These are phyloP conservation scores for Spinacia oleracea DNA, from an alignment of 179 eudicot genomes.

Conservation along the genomic window DNA sequence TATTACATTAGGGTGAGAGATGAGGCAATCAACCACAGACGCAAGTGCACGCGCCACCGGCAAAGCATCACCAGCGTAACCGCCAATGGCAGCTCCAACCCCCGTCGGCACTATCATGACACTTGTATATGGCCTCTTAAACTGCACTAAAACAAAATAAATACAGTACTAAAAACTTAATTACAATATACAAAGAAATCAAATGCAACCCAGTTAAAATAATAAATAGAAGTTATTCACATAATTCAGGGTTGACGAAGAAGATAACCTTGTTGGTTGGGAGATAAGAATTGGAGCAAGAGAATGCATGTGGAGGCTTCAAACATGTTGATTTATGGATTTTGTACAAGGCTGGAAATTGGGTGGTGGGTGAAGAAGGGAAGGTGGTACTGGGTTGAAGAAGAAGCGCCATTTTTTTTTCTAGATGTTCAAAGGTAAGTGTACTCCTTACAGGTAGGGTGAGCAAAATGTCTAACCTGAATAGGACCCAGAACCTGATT, in stretches of 20 bases:
- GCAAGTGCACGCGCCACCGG: conserved; percentile 87
- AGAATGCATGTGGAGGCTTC: not conserved
- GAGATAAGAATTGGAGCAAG: conserved; percentile 25
- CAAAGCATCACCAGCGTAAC: conserved; percentile 90
- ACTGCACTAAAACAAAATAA: conserved; percentile 31
- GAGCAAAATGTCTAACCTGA: no score
- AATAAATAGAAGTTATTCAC: not conserved
- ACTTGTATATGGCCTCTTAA: conserved; percentile 73
- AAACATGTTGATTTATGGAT: not conserved
- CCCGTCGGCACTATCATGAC: conserved; percentile 95
- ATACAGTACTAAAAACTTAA: not conserved
- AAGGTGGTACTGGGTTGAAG: not conserved
- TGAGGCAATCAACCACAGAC: conserved; percentile 87
- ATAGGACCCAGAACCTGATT: no score
- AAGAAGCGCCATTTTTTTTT: conserved; percentile 21
- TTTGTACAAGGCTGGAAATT: conserved; percentile 2
- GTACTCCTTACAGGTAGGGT: no score
- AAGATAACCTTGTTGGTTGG: conserved; percentile 28
- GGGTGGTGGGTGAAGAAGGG: conserved; percentile 9
- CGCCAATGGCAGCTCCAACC: conserved; percentile 91
- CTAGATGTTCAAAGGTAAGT: not conserved
- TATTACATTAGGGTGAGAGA: conserved; percentile 86
- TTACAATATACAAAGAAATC: not conserved
- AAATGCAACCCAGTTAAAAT: not conserved
- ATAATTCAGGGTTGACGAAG: not conserved